A percentile compares a stretch with the other conserved stretches of the same genome.
phyloP scores from a whole-genome alignment of 768 basidiomycete genomes.

The Boletellus emodensis region DNA sequence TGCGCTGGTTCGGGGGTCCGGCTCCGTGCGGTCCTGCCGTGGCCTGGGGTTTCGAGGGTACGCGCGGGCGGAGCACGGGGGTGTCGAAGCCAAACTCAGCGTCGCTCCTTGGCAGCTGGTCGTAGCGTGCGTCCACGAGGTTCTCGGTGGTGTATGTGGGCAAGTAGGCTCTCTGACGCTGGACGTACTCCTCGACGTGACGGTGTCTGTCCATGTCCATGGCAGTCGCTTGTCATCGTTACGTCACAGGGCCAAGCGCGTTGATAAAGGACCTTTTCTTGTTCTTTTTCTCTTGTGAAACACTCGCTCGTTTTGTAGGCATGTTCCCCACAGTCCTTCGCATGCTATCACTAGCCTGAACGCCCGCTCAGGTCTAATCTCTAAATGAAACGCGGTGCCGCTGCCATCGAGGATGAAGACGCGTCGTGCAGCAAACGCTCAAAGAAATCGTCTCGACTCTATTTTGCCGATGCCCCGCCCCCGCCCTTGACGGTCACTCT shows the following conservation, averaged over 20 bases:
- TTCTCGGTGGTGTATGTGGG: constrained; percentile 44
- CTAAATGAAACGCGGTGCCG: constrained; percentile 22
- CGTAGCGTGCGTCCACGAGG: constrained; percentile 10
- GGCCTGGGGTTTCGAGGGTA: constrained; percentile 11
- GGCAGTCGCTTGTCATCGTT: background rate
- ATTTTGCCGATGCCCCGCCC: constrained; percentile 6
- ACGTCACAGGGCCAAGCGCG: background rate
- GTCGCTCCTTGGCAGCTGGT: constrained; percentile 5
- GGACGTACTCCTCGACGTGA: constrained; percentile 46
- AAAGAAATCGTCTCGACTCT: constrained; percentile 18
- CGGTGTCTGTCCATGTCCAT: constrained; percentile 26
- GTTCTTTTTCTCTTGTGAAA: background rate
- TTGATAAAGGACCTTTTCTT: background rate
- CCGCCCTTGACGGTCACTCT: constrained; percentile 33
- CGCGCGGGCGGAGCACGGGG: constrained; percentile 52
- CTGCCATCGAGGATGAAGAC: constrained; percentile 6
- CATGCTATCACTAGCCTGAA: background rate
- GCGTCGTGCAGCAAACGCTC: constrained; percentile 23
- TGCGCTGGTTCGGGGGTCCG: background rate
- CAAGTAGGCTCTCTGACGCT: constrained; percentile 44
- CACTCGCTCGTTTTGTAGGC: background rate
- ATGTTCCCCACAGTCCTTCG: background rate
- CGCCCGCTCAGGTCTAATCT: background rate
- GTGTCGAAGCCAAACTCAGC: constrained; percentile 45
- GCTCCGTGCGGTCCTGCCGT: background rate